A percentile compares a stretch with the other conserved stretches of the same genome.
phyloP scores from a whole-genome alignment of 768 basidiomycete species.

The Trametes villosa region DNA sequence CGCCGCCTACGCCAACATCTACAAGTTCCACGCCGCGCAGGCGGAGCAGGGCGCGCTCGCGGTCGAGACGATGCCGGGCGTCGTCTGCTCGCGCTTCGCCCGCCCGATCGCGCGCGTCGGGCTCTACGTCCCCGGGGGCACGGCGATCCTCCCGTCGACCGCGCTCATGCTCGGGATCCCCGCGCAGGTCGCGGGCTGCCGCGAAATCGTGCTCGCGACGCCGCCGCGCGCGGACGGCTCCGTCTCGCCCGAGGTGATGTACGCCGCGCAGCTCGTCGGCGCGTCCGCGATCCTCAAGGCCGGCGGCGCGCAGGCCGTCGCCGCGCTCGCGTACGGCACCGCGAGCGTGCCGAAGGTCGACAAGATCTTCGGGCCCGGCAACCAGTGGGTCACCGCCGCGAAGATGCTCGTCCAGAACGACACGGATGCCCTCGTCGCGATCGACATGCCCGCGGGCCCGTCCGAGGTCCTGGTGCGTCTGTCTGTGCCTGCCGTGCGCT shows the following conservation, averaged over 20 bases:
- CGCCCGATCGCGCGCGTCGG: conserved; percentile 96
- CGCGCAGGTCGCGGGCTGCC: conserved; percentile 95
- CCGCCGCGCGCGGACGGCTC: conserved; percentile 94
- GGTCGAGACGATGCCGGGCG: conserved; percentile 98
- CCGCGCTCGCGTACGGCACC: conserved; percentile 96
- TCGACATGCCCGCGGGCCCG: conserved; percentile 99
- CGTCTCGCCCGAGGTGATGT: conserved; percentile 96
- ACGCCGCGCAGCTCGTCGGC: conserved; percentile 90
- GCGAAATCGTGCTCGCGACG: conserved; percentile 89
- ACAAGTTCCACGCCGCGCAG: conserved; percentile 91
- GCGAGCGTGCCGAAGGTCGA: conserved; percentile 96
- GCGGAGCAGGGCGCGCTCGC: conserved; percentile 66
- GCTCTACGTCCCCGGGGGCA: conserved; percentile 96
- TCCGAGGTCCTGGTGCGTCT: conserved; percentile 91
- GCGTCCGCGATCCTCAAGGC: conserved; percentile 91
- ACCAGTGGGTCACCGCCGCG: conserved; percentile 99
- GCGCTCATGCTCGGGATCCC: conserved; percentile 98
- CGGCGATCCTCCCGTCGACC: conserved; percentile 93
- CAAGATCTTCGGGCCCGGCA: conserved; percentile 99
- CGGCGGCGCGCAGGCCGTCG: conserved; percentile 95
- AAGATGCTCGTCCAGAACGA: conserved; percentile 99
- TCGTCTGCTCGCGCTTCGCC: conserved; percentile 93
- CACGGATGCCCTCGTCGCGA: conserved; percentile 92
- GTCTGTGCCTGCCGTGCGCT: neutral
- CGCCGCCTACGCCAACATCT: conserved; percentile 88